phyloP scores from a whole-genome alignment of 1,139 yeast genomes.

The Sporopachydermia cereana region DNA sequence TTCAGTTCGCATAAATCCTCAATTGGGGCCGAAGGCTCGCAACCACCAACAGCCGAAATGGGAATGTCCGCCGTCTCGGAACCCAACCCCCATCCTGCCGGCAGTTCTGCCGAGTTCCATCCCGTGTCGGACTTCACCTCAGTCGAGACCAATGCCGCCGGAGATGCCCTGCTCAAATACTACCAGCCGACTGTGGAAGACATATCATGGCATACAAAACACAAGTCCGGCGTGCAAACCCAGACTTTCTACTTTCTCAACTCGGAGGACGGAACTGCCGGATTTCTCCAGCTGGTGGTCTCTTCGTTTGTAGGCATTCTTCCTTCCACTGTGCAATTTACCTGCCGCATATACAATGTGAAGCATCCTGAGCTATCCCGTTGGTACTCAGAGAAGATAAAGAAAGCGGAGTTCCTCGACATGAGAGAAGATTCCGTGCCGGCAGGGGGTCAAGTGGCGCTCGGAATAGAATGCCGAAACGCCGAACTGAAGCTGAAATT shows the following conservation, averaged over 20 bases:
- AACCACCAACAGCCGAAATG: conserved; percentile 7
- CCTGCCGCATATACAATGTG: neutral
- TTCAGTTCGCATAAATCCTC: too few species aligned
- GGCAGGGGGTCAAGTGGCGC: neutral
- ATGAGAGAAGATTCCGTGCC: neutral
- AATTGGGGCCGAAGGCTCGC: too few species aligned
- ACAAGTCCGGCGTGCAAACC: conserved; percentile 3
- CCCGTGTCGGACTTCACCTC: neutral
- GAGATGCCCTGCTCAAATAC: too few species aligned
- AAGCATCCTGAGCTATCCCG: neutral
- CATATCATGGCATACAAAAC: neutral
- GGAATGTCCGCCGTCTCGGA: too few species aligned
- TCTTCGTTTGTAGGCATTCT: neutral
- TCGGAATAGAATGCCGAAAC: neutral
- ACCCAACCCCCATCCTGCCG: too few species aligned
- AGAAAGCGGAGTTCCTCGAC: neutral
- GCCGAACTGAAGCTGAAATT: neutral
- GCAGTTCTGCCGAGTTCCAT: too few species aligned
- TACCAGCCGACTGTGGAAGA: neutral
- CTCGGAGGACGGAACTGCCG: neutral
- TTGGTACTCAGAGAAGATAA: neutral
- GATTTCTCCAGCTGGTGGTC: conserved; percentile 4
- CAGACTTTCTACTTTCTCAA: conserved; percentile 3
- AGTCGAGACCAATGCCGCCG: neutral
- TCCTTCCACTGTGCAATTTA: conserved; percentile 2